A percentile compares a stretch with the other conserved stretches of the same genome.
phyloP scores from a whole-genome alignment of 805 yeast species.

The Lipomyces chichibuensis region DNA sequence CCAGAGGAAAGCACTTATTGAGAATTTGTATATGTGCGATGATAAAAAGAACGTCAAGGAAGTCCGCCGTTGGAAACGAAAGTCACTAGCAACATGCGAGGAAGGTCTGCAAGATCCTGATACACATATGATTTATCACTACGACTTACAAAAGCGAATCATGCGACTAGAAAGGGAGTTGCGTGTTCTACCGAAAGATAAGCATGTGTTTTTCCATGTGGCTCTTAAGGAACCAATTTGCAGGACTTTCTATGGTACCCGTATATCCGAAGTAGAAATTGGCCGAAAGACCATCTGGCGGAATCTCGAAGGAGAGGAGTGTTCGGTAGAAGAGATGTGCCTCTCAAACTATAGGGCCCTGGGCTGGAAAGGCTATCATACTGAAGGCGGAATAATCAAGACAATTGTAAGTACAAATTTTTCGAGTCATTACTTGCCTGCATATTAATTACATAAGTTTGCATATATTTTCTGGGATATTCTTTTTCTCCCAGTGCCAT shows the following conservation, averaged over 20 bases:
- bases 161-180: slow-evolving; percentile 30
- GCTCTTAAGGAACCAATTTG: slow-evolving; percentile 19
- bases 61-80: slow-evolving; percentile 25
- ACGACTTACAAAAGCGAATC: slow-evolving; percentile 32
- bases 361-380: slow-evolving; percentile 46
- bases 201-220: slow-evolving; percentile 25
- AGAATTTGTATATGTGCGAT: slow-evolving; percentile 19
- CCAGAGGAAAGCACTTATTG: slow-evolving; percentile 34
- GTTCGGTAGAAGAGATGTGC: slow-evolving; percentile 45
- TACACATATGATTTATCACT: slow-evolving; percentile 34
- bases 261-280: slow-evolving; percentile 18
- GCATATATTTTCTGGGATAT: slow-evolving; percentile 44
- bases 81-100: slow-evolving; percentile 30
- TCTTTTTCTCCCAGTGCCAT: slow-evolving; percentile 32
- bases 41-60: slow-evolving; percentile 12
- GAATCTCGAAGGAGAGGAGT: slow-evolving; percentile 17
- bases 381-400: slow-evolving; percentile 43
- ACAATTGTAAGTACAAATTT: slow-evolving; percentile 35
- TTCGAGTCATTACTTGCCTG: background rate
- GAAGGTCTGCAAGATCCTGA: slow-evolving; percentile 33
- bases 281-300: slow-evolving; percentile 29
- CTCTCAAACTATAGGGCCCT: slow-evolving; percentile 38
- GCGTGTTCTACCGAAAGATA: slow-evolving; percentile 20
- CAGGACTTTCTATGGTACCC: slow-evolving; percentile 23
- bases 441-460: slow-evolving; percentile 28